Conservation (phyloP, 768 basidiomycete species). For the Auricularia heimuer region DNA sequence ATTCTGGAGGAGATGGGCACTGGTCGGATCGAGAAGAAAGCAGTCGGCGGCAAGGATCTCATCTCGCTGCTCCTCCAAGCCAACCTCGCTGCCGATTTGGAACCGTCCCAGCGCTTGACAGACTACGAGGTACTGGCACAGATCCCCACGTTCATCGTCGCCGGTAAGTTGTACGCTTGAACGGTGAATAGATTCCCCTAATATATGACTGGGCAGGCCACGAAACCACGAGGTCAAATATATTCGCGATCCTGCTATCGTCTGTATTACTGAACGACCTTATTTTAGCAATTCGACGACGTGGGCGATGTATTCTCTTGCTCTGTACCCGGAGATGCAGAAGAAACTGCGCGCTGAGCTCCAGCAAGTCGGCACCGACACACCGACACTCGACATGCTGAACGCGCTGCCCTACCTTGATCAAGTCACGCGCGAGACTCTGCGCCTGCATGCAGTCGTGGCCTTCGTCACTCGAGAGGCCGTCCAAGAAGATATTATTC, state of each 20-base stretch:
- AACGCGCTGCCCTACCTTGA: conserved; percentile 6
- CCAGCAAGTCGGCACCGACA: background rate
- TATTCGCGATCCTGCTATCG: too few species aligned
- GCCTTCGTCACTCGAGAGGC: background rate
- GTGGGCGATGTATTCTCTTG: conserved; percentile 26
- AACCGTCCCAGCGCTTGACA: background rate
- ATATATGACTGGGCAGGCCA: too few species aligned
- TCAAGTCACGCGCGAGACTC: conserved; percentile 4
- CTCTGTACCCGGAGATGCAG: conserved; percentile 23
- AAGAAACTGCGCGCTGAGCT: conserved; percentile 26
- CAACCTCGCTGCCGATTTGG: conserved; percentile 7
- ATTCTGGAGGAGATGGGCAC: conserved; percentile 10
- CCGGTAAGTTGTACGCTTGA: background rate
- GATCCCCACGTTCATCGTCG: conserved; percentile 13
- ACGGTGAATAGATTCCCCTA: background rate
- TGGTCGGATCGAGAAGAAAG: conserved; percentile 1
- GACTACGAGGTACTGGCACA: conserved; percentile 9
- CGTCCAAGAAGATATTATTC: conserved; percentile 2
- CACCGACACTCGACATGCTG: conserved; percentile 5
- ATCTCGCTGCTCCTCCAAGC: conserved; percentile 9
- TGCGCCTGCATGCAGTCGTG: background rate
- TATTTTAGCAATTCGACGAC: conserved; percentile 10
- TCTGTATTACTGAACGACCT: too few species aligned
- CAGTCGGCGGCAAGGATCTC: conserved; percentile 17
- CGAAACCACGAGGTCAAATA: too few species aligned